These are phyloP conservation scores for Vaccinium myrtillus DNA, from an alignment of 148 eudicot genomes.

Conservation along the genomic window DNA sequence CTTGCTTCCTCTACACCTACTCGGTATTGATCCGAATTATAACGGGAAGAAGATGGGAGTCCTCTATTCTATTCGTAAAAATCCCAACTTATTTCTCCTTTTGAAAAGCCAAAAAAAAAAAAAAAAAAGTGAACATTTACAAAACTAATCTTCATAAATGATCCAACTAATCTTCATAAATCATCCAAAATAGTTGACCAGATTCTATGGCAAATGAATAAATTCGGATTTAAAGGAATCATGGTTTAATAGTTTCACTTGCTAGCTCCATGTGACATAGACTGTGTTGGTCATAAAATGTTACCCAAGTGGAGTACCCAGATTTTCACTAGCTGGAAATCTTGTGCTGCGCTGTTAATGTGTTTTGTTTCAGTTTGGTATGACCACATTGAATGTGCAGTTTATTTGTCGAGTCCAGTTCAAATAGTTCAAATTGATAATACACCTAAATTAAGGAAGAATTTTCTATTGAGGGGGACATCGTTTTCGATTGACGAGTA, in stretches of 20 bases:
- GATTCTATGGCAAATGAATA: too few species aligned
- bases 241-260: conserved; percentile 4
- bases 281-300: background rate
- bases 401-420: background rate
- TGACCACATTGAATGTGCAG: background rate
- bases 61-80: background rate
- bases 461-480: background rate
- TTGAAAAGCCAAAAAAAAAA: background rate
- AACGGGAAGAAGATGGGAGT: background rate
- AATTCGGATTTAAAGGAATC: background rate
- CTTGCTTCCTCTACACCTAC: background rate
- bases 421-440: background rate
- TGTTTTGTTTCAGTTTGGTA: background rate
- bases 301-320: background rate
- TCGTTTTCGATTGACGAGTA: background rate
- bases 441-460: too few species aligned
- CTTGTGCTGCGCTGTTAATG: background rate
- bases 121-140: background rate
- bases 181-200: too few species aligned
- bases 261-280: conserved; percentile 12
- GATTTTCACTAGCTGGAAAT: background rate
- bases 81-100: background rate
- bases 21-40: background rate
- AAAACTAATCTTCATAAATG: too few species aligned
- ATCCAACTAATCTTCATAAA: too few species aligned